These are phyloP conservation scores for Leucogyrophana mollusca DNA, from an alignment of 768 basidiomycete genomes.

Conservation along the genomic window DNA sequence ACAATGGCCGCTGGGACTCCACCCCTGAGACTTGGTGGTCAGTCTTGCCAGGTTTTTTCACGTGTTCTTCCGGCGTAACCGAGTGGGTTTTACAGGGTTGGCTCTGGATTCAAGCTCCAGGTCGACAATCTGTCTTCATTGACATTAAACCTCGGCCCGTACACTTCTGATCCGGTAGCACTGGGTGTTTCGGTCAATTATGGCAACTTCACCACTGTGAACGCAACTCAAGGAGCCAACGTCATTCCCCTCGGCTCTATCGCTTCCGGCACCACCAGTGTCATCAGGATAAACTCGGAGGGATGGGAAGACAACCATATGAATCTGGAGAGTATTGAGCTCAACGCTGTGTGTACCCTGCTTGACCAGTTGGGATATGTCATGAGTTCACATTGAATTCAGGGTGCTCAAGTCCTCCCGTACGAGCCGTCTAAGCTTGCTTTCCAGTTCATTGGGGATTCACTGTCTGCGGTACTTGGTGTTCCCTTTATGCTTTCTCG, in stretches of 20 bases:
- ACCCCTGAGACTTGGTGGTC: slow-evolving; percentile 59
- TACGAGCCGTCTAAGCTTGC: slow-evolving; percentile 44
- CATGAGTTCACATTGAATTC: not conserved
- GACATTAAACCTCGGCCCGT: slow-evolving; percentile 44
- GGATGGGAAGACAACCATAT: slow-evolving; percentile 63
- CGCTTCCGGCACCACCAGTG: slow-evolving; percentile 12
- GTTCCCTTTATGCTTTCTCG: not conserved
- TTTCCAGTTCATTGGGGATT: slow-evolving; percentile 61
- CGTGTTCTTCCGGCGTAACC: not conserved
- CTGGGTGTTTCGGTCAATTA: slow-evolving; percentile 51
- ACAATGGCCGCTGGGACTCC: slow-evolving; percentile 52
- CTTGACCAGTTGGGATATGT: not conserved
- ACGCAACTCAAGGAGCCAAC: slow-evolving; percentile 47
- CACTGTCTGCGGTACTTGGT: slow-evolving; percentile 47
- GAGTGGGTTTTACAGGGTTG: slow-evolving; percentile 37
- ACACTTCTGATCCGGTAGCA: slow-evolving; percentile 47
- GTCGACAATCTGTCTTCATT: slow-evolving; percentile 42
- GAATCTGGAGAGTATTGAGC: slow-evolving; percentile 44
- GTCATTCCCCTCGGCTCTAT: slow-evolving; percentile 33
- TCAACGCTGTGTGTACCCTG: slow-evolving; percentile 38
- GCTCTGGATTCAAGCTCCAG: slow-evolving; percentile 53
- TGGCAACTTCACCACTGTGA: slow-evolving; percentile 43
- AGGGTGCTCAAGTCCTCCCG: slow-evolving; percentile 47
- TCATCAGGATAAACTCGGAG: slow-evolving; percentile 49
- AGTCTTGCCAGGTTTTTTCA: slow-evolving; percentile 11